These are phyloP conservation scores for Byssochlamys sp. DNA, from an alignment of 2,329 filamentous ascomycete species.

Conservation along the genomic window DNA sequence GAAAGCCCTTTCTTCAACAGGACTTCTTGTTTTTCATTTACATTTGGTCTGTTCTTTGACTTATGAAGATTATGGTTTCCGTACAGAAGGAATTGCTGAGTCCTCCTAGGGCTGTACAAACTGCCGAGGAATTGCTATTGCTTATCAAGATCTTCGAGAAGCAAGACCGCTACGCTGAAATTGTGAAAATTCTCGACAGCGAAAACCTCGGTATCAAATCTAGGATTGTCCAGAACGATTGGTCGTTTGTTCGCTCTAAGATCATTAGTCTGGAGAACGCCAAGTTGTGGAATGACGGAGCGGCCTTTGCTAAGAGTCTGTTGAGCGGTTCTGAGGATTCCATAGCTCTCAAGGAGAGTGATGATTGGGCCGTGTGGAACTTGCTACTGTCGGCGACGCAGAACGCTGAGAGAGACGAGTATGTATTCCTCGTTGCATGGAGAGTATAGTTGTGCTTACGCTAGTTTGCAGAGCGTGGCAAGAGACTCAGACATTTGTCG, in stretches of 20 bases:
- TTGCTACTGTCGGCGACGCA: conserved; percentile 28
- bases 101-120: conserved; percentile 36
- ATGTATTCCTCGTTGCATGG: conserved; percentile 9
- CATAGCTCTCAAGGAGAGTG: conserved; percentile 23
- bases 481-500: conserved; percentile 24
- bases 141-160: conserved; percentile 36
- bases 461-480: conserved; percentile 17
- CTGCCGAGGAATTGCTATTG: conserved; percentile 37
- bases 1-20: background rate
- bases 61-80: conserved; percentile 10
- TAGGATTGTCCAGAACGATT: conserved; percentile 35
- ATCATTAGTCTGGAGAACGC: conserved; percentile 28
- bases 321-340: conserved; percentile 27
- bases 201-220: conserved; percentile 34
- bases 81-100: conserved; percentile 32
- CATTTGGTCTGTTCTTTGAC: conserved; percentile 4
- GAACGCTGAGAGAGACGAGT: conserved; percentile 25
- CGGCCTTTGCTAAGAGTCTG: conserved; percentile 27
- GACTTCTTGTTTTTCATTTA: background rate
- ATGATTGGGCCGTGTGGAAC: conserved; percentile 41
- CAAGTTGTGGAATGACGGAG: conserved; percentile 30
- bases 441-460: background rate
- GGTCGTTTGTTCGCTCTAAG: conserved; percentile 31
- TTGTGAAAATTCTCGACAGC: conserved; percentile 34
- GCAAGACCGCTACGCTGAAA: conserved; percentile 31